phyloP scores from a whole-genome alignment of 2,329 filamentous ascomycete genomes.

The Pseudonectria foliicola region DNA sequence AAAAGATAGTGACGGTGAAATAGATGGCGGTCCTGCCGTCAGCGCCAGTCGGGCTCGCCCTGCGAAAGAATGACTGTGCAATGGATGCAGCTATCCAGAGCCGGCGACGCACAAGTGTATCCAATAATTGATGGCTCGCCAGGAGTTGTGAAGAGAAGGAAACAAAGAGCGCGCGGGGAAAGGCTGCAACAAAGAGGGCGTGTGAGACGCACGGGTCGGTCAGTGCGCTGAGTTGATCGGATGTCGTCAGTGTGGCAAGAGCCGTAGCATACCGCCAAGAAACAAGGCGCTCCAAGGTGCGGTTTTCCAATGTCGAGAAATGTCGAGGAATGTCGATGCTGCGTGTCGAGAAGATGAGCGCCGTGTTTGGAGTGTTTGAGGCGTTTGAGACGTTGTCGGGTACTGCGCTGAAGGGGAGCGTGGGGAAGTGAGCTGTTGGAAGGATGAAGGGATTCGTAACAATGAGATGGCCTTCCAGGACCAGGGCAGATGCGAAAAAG shows the following conservation, averaged over 20 bases:
- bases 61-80: constrained; percentile 40
- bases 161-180: constrained; percentile 7
- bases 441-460: too few relatives aligned
- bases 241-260: constrained; percentile 4
- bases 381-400: too few relatives aligned
- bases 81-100: constrained; percentile 12
- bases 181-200: constrained; percentile 5
- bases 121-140: constrained; percentile 1
- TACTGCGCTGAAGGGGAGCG: too few relatives aligned
- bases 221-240: constrained; percentile 4
- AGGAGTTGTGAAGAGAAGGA: constrained; percentile 4
- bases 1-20: constrained; percentile 5
- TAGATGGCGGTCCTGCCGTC: constrained; percentile 32
- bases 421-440: too few relatives aligned
- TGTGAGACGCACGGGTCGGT: constrained; percentile 2
- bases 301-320: too few relatives aligned
- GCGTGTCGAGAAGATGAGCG: neutral
- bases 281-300: neutral
- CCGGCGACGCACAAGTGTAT: constrained; percentile 5
- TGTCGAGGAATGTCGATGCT: too few relatives aligned
- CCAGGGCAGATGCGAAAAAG: too few relatives aligned
- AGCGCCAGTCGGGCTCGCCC: constrained; percentile 42
- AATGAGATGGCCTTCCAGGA: too few relatives aligned
- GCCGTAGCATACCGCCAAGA: constrained; percentile 6
- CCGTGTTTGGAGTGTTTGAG: too few relatives aligned